Evolutionary conservation across 108 stramenopile genomes (phyloP).

Genomic region (Nitzschia sp.): DNA sequence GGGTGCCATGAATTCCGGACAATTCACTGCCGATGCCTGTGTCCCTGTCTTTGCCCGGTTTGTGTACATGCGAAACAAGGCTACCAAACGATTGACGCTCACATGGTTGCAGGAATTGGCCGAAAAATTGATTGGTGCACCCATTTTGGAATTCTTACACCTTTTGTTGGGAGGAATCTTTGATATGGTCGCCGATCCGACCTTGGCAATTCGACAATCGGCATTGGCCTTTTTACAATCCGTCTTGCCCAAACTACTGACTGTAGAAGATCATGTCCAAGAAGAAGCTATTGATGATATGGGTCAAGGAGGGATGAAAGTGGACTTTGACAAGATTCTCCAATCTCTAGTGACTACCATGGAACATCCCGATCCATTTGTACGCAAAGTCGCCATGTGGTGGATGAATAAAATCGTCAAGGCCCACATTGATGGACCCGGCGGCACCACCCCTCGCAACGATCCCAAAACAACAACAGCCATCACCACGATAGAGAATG

Average conservation of each 20-base stretch:
- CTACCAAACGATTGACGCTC: conserved; percentile 79
- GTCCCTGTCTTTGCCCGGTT: conserved; percentile 87
- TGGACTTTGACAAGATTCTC: conserved; percentile 88
- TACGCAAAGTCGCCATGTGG: conserved; percentile 90
- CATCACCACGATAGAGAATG: no score
- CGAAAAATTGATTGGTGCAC: conserved; percentile 82
- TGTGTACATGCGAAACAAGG: conserved; percentile 88
- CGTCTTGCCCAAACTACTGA: conserved; percentile 80
- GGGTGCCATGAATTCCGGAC: conserved; percentile 76
- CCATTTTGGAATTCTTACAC: conserved; percentile 82
- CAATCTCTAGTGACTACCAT: conserved; percentile 82
- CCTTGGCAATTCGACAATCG: conserved; percentile 74
- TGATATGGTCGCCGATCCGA: conserved; percentile 88
- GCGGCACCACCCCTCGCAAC: conserved; percentile 10
- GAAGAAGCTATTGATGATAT: conserved; percentile 74
- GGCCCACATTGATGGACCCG: conserved; percentile 60
- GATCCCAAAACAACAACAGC: not conserved
- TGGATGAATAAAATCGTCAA: conserved; percentile 89
- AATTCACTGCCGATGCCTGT: conserved; percentile 78
- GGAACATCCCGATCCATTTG: conserved; percentile 91
- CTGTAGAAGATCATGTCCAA: conserved; percentile 38
- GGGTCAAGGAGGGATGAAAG: conserved; percentile 41
- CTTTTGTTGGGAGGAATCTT: conserved; percentile 82
- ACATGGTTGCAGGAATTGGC: conserved; percentile 84
- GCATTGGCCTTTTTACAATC: conserved; percentile 82